These are phyloP conservation scores for Helicostylum pulchrum DNA, from an alignment of 192 early-diverging fungal genomes.

Conservation along the genomic window DNA sequence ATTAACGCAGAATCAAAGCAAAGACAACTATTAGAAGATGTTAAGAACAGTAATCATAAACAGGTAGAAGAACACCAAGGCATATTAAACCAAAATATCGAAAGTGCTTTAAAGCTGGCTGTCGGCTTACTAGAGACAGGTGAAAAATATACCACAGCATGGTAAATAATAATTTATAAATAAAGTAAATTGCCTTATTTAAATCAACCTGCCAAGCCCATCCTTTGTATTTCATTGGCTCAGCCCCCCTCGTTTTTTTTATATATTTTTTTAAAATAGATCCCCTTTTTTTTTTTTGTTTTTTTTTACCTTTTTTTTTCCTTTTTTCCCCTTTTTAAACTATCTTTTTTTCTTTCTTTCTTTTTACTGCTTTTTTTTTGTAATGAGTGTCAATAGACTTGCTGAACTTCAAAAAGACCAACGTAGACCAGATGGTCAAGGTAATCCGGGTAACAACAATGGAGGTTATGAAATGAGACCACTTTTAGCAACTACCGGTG, in stretches of 20 bases:
- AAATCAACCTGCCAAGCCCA: too few relatives aligned
- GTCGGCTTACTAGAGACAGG: slow-evolving; percentile 32
- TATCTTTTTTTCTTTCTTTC: neutral
- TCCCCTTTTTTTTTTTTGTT: neutral
- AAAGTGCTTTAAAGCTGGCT: slow-evolving; percentile 30
- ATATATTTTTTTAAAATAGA: neutral
- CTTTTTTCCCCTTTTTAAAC: neutral
- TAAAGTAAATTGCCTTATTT: neutral
- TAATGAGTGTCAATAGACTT: slow-evolving; percentile 28
- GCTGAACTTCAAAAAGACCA: slow-evolving; percentile 15
- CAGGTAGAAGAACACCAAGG: slow-evolving; percentile 20
- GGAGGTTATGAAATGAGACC: slow-evolving; percentile 37
- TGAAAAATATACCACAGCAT: slow-evolving; percentile 23
- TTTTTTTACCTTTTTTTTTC: neutral
- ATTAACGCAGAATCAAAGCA: slow-evolving; percentile 43
- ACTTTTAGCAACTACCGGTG: slow-evolving; percentile 23
- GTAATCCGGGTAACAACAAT: neutral
- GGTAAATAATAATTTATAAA: neutral
- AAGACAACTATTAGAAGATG: slow-evolving; percentile 19
- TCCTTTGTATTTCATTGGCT: neutral
- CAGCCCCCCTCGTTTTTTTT: neutral
- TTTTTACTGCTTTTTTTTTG: neutral
- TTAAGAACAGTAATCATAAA: neutral
- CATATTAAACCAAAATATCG: slow-evolving; percentile 28
- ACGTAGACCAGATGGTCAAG: neutral